Evolutionary conservation across 2,329 filamentous ascomycete genomes (phyloP).

Genomic region (Emergomyces pasteurianus): DNA sequence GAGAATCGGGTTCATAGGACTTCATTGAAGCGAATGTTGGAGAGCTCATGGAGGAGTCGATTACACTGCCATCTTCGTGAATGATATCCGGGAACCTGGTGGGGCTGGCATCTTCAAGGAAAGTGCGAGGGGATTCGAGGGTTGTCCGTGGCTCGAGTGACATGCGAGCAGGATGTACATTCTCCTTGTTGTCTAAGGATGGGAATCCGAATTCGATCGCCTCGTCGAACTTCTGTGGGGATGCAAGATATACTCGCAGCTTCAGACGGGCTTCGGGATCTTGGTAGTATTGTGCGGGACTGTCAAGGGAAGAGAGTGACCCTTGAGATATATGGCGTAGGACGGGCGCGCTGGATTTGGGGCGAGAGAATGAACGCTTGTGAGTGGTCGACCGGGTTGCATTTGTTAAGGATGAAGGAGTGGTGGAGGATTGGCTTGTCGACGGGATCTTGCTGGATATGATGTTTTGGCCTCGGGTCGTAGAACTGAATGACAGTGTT

Average conservation of each 20-base stretch:
- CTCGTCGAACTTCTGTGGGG: conserved; percentile 90
- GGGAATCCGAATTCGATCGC: conserved; percentile 90
- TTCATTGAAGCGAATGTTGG: not conserved
- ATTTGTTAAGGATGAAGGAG: conserved; percentile 18
- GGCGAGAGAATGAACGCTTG: conserved; percentile 26
- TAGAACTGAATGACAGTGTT: conserved; percentile 56
- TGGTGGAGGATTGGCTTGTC: conserved; percentile 34
- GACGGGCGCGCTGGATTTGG: conserved; percentile 38
- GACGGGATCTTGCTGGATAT: conserved; percentile 23
- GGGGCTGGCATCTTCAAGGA: conserved; percentile 39
- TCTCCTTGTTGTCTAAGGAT: conserved; percentile 27
- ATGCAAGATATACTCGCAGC: conserved; percentile 72
- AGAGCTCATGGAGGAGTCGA: not conserved
- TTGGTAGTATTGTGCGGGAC: conserved; percentile 69
- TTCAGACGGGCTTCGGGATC: conserved; percentile 82
- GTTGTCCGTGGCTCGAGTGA: conserved; percentile 22
- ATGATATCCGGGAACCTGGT: conserved; percentile 14
- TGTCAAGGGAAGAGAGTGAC: conserved; percentile 49
- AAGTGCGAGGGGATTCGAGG: conserved; percentile 38
- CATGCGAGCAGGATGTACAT: conserved; percentile 7
- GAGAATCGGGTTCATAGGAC: conserved; percentile 15
- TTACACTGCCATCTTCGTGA: not conserved
- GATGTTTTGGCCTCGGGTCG: conserved; percentile 42
- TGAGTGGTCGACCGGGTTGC: conserved; percentile 15
- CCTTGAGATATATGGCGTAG: conserved; percentile 42